Evolutionary conservation across 768 basidiomycete genomes (phyloP), one percentile per base, ranked within the genome.

Genomic region (Hygrocybe coccinea): DNA sequence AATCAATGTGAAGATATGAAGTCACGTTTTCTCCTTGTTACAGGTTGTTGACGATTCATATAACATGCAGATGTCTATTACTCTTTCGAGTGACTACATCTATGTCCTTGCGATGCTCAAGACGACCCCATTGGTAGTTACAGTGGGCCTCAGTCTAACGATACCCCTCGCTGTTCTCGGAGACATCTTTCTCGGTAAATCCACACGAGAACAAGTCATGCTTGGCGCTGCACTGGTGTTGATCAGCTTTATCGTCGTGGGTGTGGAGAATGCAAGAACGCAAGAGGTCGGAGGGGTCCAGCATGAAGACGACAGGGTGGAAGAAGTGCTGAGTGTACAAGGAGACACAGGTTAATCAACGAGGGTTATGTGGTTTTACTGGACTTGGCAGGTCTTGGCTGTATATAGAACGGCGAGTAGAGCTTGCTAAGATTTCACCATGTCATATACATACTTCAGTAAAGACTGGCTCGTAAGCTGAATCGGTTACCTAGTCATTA

Each of bases 71-170:
- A 93, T 92, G 89, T 71, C 74, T 33, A 91, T 95, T 63, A 92
- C 91, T 0, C 71, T 89, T 33, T 83, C 81, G 8, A 90, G 88
- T 57, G 93, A 97, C 71, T 95, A 87, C 65, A 66, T 93, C 45
- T 92, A 92, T 66, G 84, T 91, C 25, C 65, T 91, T 17, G 89
- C 94, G 2, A 95, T 97, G 93, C 82, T 99, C 59, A 95, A 95
- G 74, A 99, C 95, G 6, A 94, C 94, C 1, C 95, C 95, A 1
- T 74, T 95, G 11, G 91, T 97, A 17, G 95, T 89, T 15, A 98
- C 95, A 0, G 77, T 97, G 53, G 95, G 95, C 24, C 78, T 98
- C 8, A 91, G 89, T 55, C 79, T 98, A 12, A 97, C 97, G 1
- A 97, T 97, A 67, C 95, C 94, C 4, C 75, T 95, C 50, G 92